Evolutionary conservation across 345 rosid genomes (phyloP).

Genomic region (Cardiospermum halicacabum): DNA sequence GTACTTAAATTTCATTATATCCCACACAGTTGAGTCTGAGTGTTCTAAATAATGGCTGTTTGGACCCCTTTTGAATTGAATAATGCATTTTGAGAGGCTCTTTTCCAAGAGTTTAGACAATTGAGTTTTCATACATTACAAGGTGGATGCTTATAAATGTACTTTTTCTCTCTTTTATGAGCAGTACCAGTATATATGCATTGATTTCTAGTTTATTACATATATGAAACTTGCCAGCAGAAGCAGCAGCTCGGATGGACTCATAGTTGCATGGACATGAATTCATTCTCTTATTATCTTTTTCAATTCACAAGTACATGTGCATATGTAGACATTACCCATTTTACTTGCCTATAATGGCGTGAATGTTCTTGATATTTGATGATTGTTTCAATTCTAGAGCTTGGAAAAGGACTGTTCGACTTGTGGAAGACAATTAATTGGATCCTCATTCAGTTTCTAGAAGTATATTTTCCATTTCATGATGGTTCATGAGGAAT

Average conservation of each 20-base stretch:
- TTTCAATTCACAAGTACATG: neutral
- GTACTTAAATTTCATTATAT: slow-evolving; percentile 24
- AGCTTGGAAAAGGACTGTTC: neutral
- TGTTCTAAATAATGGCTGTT: slow-evolving; percentile 32
- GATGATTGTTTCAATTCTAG: neutral
- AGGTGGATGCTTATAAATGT: slow-evolving; percentile 19
- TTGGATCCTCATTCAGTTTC: neutral
- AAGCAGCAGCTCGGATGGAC: too few species aligned
- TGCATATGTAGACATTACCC: neutral
- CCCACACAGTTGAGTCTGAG: slow-evolving; percentile 32
- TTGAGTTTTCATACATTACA: slow-evolving; percentile 14
- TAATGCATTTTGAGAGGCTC: slow-evolving; percentile 28
- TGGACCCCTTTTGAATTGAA: slow-evolving; percentile 34
- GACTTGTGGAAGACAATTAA: neutral
- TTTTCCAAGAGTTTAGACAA: slow-evolving; percentile 27
- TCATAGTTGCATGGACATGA: neutral
- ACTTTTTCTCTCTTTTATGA: slow-evolving; percentile 13
- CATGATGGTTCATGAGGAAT: neutral
- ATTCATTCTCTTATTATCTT: neutral
- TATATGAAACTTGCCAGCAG: neutral
- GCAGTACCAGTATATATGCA: slow-evolving; percentile 6
- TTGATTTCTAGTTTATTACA: neutral
- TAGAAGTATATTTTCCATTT: neutral
- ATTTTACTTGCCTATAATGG: too few species aligned
- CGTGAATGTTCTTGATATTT: neutral